Conservation (phyloP, 768 basidiomycete genomes). For the Sarcodon aspratus region DNA sequence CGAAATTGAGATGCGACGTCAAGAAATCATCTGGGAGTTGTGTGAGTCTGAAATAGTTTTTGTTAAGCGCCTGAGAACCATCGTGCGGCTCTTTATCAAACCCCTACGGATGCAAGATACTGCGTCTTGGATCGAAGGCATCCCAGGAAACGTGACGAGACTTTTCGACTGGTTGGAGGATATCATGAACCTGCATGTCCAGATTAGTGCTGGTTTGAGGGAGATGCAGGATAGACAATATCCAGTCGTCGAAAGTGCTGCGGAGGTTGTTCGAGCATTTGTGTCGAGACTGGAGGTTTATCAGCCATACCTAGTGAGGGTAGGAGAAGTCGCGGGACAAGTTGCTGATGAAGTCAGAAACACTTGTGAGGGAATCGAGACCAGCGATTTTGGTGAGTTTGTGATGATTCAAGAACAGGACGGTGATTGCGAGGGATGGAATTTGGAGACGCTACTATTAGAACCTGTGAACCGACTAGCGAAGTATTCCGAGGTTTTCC, state of each 20-base stretch:
- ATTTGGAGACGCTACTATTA: constrained; percentile 52
- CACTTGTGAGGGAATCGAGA: not conserved
- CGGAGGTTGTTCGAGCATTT: constrained; percentile 47
- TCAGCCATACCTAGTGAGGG: constrained; percentile 73
- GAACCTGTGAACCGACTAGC: constrained; percentile 69
- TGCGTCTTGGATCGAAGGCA: constrained; percentile 69
- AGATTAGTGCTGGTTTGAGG: constrained; percentile 42
- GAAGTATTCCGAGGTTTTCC: constrained; percentile 62
- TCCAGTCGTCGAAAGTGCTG: constrained; percentile 36
- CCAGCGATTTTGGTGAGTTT: constrained; percentile 78
- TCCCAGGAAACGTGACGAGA: constrained; percentile 57
- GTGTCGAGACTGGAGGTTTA: constrained; percentile 69
- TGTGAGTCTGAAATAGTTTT: constrained; percentile 59
- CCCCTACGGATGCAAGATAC: constrained; percentile 67
- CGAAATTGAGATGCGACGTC: constrained; percentile 43
- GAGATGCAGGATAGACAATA: constrained; percentile 27
- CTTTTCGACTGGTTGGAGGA: constrained; percentile 87
- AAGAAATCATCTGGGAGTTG: constrained; percentile 60
- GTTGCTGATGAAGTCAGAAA: constrained; percentile 31
- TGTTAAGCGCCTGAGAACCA: constrained; percentile 50
- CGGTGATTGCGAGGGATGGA: constrained; percentile 48
- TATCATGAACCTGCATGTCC: constrained; percentile 65
- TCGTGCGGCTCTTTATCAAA: constrained; percentile 62
- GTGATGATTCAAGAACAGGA: constrained; percentile 52
- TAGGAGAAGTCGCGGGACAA: constrained; percentile 50